Evolutionary conservation across 768 basidiomycete species (phyloP).

Genomic region (Chlorophyllum brunneum): DNA sequence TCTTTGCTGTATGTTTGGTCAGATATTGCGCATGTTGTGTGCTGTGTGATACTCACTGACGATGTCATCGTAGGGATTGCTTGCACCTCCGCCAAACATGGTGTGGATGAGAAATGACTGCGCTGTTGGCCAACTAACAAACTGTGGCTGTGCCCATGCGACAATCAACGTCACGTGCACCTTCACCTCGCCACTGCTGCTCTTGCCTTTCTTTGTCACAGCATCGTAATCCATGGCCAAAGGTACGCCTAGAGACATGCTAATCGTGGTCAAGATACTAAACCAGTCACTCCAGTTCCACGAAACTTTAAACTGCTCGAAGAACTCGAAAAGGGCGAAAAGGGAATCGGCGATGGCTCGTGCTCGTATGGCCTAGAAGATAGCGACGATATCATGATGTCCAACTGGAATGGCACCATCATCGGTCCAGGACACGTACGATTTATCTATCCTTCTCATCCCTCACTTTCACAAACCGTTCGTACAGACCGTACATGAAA

Average conservation of each 20-base stretch:
- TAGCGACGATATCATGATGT: conserved; percentile 95
- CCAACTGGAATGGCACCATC: conserved; percentile 98
- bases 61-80: conserved; percentile 86
- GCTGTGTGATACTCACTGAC: conserved; percentile 59
- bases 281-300: conserved; percentile 57
- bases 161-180: conserved; percentile 16
- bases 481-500: conserved; percentile 91
- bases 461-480: background rate
- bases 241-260: conserved; percentile 27
- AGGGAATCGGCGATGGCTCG: conserved; percentile 97
- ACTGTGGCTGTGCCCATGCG: conserved; percentile 29
- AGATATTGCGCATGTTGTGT: background rate
- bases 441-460: background rate
- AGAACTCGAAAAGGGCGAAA: conserved; percentile 99
- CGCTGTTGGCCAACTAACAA: background rate
- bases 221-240: conserved; percentile 52
- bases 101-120: background rate
- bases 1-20: conserved; percentile 58
- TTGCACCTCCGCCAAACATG: conserved; percentile 70
- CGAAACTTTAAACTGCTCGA: conserved; percentile 95
- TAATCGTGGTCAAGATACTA: background rate
- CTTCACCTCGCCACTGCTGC: background rate
- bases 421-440: conserved; percentile 96
- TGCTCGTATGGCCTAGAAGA: conserved; percentile 97
- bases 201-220: background rate